phyloP scores from a whole-genome alignment of 2,329 filamentous ascomycete genomes.

The Botrytis deweyae region DNA sequence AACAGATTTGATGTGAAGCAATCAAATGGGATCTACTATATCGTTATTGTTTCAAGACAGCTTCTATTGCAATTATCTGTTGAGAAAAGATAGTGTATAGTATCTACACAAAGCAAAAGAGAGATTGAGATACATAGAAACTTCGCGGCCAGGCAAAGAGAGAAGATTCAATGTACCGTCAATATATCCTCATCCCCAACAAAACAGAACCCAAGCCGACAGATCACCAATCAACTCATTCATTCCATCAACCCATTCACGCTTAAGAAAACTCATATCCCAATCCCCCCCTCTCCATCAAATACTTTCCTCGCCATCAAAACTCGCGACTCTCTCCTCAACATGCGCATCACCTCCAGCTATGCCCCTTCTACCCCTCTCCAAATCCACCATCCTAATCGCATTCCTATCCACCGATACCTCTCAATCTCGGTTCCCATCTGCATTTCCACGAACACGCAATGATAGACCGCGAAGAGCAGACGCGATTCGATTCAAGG shows the following conservation, averaged over 20 bases:
- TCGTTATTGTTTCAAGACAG: neutral
- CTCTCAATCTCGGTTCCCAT: neutral
- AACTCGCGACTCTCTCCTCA: neutral
- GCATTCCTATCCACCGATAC: neutral
- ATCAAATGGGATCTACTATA: neutral
- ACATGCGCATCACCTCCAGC: neutral
- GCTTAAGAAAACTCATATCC: fast-evolving
- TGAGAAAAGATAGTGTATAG: neutral
- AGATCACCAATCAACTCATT: neutral
- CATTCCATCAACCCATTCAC: neutral
- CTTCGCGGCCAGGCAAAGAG: neutral
- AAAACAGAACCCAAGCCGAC: neutral
- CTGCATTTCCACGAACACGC: neutral
- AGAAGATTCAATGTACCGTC: neutral
- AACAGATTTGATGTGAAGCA: neutral
- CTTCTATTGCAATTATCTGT: neutral
- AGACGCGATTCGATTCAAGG: neutral
- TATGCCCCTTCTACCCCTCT: neutral
- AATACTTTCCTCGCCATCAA: neutral
- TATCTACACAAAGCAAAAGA: neutral
- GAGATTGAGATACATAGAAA: neutral
- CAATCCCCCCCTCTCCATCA: neutral
- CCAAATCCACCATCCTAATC: neutral
- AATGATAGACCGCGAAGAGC: neutral
- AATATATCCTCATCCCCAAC: neutral